Percentiles rank a stretch among this genome's conserved stretches.
Evolutionary conservation across 257 asterid genomes (phyloP).

Genomic region (Solanum commersonii): DNA sequence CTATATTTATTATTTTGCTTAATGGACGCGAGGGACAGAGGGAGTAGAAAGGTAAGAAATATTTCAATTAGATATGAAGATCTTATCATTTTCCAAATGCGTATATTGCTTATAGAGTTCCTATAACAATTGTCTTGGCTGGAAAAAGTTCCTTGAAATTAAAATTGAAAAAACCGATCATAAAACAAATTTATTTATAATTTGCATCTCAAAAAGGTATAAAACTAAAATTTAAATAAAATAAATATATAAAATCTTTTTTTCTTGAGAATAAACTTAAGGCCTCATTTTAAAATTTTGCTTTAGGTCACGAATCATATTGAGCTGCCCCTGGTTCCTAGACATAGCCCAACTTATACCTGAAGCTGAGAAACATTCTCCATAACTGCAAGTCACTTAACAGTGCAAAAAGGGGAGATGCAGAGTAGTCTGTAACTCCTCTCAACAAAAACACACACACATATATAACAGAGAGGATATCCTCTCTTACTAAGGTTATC

Average conservation of each 20-base stretch:
- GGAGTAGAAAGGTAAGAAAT: background rate
- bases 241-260: no score
- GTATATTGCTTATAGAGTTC: background rate
- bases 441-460: background rate
- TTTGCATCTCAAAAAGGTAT: background rate
- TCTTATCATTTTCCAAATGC: background rate
- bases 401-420: background rate
- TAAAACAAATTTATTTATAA: background rate
- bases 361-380: background rate
- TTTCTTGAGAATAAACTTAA: no score
- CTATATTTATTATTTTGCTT: background rate
- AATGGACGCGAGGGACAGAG: background rate
- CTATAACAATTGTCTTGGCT: background rate
- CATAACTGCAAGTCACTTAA: background rate
- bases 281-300: background rate
- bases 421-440: background rate
- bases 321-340: background rate
- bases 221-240: no score
- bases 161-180: background rate
- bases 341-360: background rate
- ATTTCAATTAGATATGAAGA: background rate
- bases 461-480: background rate
- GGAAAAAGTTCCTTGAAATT: background rate
- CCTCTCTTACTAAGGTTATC: background rate
- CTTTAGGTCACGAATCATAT: no score